Evolutionary conservation across 768 basidiomycete genomes (phyloP).

Genomic region (Lactifluus volemus): DNA sequence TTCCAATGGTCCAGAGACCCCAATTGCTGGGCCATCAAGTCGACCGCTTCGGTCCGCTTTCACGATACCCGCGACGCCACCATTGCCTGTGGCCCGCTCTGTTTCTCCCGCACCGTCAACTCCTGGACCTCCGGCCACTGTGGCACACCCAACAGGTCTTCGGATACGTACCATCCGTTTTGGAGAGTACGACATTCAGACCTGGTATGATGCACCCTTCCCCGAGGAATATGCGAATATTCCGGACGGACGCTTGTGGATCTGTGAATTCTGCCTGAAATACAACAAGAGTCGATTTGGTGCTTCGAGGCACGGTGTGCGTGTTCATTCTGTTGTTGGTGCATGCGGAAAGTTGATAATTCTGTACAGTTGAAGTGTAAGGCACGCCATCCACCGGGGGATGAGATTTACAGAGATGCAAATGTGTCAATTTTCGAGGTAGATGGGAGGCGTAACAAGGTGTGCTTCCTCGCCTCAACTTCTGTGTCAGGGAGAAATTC

Average conservation of each 20-base stretch:
- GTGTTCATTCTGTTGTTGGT: constrained; percentile 24
- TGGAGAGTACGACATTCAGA: constrained; percentile 86
- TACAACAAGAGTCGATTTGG: constrained; percentile 95
- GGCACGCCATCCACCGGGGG: constrained; percentile 89
- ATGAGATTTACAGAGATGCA: constrained; percentile 95
- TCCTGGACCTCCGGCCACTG: constrained; percentile 20
- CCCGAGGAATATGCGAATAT: constrained; percentile 94
- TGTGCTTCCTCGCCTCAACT: constrained; percentile 21
- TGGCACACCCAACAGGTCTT: constrained; percentile 30
- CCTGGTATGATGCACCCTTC: constrained; percentile 99
- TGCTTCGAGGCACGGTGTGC: constrained; percentile 74
- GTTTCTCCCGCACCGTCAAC: constrained; percentile 33
- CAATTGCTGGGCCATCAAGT: constrained; percentile 47
- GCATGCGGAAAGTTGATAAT: background rate
- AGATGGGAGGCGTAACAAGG: constrained; percentile 97
- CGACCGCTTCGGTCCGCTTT: constrained; percentile 55
- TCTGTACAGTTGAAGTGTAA: constrained; percentile 82
- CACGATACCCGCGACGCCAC: constrained; percentile 30
- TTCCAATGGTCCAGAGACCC: constrained; percentile 32
- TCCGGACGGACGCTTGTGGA: constrained; percentile 88
- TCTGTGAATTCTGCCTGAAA: constrained; percentile 97
- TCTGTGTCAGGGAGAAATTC: background rate
- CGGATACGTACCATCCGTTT: constrained; percentile 87
- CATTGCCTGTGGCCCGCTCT: constrained; percentile 18
- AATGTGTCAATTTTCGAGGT: constrained; percentile 91